Evolutionary conservation across 1,139 yeast species (phyloP).

Genomic region (Hansenula sp.): DNA sequence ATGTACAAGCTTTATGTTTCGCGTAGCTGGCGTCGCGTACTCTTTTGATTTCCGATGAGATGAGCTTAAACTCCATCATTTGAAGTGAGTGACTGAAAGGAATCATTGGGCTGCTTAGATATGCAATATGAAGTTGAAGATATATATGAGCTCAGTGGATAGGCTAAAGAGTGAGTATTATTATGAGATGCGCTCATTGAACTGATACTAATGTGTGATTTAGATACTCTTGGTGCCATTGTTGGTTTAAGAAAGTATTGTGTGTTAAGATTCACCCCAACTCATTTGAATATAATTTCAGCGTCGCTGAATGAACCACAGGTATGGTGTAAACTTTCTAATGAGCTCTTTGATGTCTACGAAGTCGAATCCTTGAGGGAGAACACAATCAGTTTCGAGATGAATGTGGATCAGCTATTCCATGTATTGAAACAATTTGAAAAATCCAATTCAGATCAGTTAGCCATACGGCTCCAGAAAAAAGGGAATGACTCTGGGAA

Average conservation of each 20-base stretch:
- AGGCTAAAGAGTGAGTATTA: slow-evolving; percentile 18
- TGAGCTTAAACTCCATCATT: background rate
- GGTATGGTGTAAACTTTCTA: slow-evolving; percentile 54
- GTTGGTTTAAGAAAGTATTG: slow-evolving; percentile 32
- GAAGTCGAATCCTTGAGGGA: slow-evolving; percentile 46
- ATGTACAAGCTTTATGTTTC: too few relatives aligned
- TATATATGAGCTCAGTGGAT: slow-evolving; percentile 19
- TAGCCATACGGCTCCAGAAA: slow-evolving; percentile 50
- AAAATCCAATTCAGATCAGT: slow-evolving; percentile 44
- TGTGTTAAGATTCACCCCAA: slow-evolving; percentile 44
- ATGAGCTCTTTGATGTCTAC: slow-evolving; percentile 41
- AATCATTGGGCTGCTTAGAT: background rate
- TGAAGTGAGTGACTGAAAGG: background rate
- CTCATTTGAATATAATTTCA: slow-evolving; percentile 45
- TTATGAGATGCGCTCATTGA: background rate
- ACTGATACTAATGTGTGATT: slow-evolving; percentile 5
- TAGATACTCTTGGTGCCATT: slow-evolving; percentile 30
- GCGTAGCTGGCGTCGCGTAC: too few relatives aligned
- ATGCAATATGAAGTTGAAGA: slow-evolving; percentile 21
- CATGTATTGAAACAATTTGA: slow-evolving; percentile 55
- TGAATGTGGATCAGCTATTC: slow-evolving; percentile 50
- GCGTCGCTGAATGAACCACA: slow-evolving; percentile 52
- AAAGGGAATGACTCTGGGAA: slow-evolving; percentile 28
- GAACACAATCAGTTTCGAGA: slow-evolving; percentile 47
- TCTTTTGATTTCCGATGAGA: background rate